Evolutionary conservation across 1,284 basidiomycete genomes (phyloP), one percentile per base, ranked within the genome.

Genomic region (Apiotrichum sp.): DNA sequence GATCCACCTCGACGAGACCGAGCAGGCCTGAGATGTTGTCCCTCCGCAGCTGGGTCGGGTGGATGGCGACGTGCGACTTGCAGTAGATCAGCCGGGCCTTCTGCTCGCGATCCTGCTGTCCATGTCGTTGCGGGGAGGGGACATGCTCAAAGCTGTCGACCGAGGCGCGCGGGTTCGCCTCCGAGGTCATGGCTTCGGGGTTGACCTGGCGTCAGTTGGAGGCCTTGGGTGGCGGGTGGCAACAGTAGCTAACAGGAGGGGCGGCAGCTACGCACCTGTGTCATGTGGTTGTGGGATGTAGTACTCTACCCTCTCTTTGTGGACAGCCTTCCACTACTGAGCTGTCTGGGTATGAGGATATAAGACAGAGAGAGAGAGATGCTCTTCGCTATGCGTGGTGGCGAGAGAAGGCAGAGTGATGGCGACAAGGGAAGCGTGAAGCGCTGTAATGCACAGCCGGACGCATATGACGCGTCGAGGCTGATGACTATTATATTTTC

Each of bases 11-110:
- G 13, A 96, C 91, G 56, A 97, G 81, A 11, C 87, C 85, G 6
- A 92, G 83, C 72, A 93, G 96, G 3, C 95, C 95, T 4, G 91
- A 84, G 34, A 97, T 89, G 73, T 98, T 96, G 76, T 97, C 93
- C 65, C 87, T 82, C 3, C 87, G 81, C 70, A 93, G 93, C 2
- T 88, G 85, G 0, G 92, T 95, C 0, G 95, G 93, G 68, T 98
- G 92, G 46, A 96, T 86, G 68, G 93, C 92, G 42, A 93, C 91
- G 71, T 93, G 93, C 41, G 87, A 88, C 75, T 93, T 93, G 73
- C 84, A 87, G 67, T 90, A 95, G 16, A 95, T 74, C 46, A 96
- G 79, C 7, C 66, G 58, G 6, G 73, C 74, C 56, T 72, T 70
- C 47, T 57, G 53, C 29, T 62, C 57, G 9, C 36, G 16, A 4